Base-by-base conservation (phyloP, 306 rosid genomes). In the Acacia melanoxylon region DNA sequence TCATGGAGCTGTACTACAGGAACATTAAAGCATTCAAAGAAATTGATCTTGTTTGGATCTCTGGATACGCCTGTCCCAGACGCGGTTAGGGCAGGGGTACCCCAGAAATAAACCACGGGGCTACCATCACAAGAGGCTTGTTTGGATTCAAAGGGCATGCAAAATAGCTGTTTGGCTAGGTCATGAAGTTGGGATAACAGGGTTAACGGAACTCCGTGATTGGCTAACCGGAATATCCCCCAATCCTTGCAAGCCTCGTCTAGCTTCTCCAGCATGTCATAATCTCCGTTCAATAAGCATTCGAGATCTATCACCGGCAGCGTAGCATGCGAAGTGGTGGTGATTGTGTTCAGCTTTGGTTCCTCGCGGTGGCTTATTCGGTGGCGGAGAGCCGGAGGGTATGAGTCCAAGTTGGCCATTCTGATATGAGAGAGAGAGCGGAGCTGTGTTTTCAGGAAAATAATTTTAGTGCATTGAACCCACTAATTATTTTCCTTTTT, bases 151-250 rank as follows among this genome's bases (percentile, higher is more conserved):
- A 85, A 92, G 16, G 90, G 10, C 40, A 84, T 40, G 62, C 83
- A 81, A 40, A 88, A 86, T 1, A 92, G 25, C 76, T 27, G 48
- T 74, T 74, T 80, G 66, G 87, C 78, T 27, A 65, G 59, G 33
- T 74, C 77, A 1, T 79, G 83, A 31, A 90, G 87, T 61, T 83
- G 84, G 68, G 33, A 45, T 78, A 90, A 37, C 8, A 92, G 66
- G 37, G 84, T 61, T 31, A 65, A 20, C 33, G 97, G 97, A 75
- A 92, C 37, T 7, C 91, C 97, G 46, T 92, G 97, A 82, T 88
- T 88, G n/a, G 87, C 89, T 90, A 92, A 83, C 72, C 90, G 93
- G 58, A 92, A 90, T 11, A 88, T 3, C 0, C 97, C 94, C 92
- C 94, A 92, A 9, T 80, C 45, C 68, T 76, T 76, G 79, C 96